These are phyloP conservation scores for Globisporangium viniferum DNA, from an alignment of 352 stramenopile genomes.

Conservation along the genomic window DNA sequence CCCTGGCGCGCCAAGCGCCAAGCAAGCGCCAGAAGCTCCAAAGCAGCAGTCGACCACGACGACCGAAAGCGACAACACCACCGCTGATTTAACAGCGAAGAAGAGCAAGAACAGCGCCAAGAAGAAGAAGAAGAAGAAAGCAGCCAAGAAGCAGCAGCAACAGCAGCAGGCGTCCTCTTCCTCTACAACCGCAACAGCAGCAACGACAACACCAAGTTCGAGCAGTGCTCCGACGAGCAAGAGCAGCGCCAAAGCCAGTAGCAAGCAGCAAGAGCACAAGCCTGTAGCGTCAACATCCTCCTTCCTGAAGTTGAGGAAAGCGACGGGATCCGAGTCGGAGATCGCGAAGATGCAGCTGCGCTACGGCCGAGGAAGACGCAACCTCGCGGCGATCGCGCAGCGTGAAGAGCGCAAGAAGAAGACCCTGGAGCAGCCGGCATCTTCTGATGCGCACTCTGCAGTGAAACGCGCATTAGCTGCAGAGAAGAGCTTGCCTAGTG, in stretches of 20 bases:
- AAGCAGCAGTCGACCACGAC: neutral
- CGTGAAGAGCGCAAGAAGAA: conserved; percentile 37
- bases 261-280: neutral
- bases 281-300: conserved; percentile 16
- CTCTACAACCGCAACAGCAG: neutral
- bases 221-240: conserved; percentile 7
- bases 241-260: neutral
- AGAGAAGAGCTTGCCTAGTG: neutral
- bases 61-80: neutral
- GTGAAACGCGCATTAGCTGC: neutral
- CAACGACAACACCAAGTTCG: neutral
- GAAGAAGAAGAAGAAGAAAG: conserved; percentile 3
- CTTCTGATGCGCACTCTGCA: neutral
- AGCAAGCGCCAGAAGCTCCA: neutral
- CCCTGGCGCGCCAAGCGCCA: neutral
- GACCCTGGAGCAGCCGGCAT: neutral
- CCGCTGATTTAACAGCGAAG: neutral
- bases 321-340: conserved; percentile 61
- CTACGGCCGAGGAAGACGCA: conserved; percentile 58
- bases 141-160: conserved; percentile 1
- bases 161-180: neutral
- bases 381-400: conserved; percentile 47
- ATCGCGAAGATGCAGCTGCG: conserved; percentile 69
- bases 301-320: conserved; percentile 59
- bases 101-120: conserved; percentile 25